These are phyloP conservation scores for Arthroderma sp. DNA, from an alignment of 2,329 filamentous ascomycete genomes.

Conservation along the genomic window DNA sequence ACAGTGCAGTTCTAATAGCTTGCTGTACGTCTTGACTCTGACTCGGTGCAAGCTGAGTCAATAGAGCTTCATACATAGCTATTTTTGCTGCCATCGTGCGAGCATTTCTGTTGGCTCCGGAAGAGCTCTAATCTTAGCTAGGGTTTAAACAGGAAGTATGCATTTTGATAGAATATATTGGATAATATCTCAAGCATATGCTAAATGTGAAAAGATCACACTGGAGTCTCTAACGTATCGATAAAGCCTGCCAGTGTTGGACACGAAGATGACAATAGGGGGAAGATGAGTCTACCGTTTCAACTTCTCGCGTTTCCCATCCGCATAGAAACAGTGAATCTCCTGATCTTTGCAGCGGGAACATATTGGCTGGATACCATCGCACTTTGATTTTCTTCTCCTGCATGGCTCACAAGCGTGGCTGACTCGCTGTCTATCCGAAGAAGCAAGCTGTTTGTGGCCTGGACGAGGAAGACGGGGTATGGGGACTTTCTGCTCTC, in stretches of 20 bases:
- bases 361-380: constrained; percentile 21
- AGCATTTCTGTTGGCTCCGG: constrained; percentile 6
- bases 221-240: no score
- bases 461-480: constrained; percentile 10
- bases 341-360: constrained; percentile 19
- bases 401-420: constrained; percentile 24
- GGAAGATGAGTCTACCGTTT: constrained; percentile 9
- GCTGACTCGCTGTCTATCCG: constrained; percentile 12
- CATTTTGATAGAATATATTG: no score
- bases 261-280: neutral
- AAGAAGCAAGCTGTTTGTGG: constrained; percentile 3
- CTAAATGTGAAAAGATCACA: no score
- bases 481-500: constrained; percentile 12
- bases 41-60: constrained; percentile 8
- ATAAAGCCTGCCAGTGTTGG: neutral
- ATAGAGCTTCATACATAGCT: constrained; percentile 10
- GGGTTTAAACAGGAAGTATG: no score
- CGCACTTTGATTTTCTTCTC: constrained; percentile 26
- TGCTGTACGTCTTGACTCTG: constrained; percentile 10
- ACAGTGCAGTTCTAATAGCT: constrained; percentile 9
- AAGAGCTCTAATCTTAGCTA: no score
- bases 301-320: constrained; percentile 25
- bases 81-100: constrained; percentile 12
- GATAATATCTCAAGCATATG: no score
- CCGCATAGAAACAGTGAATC: constrained; percentile 20